Evolutionary conservation across 1,284 basidiomycete genomes (phyloP), one percentile per base, ranked within the genome.

Genomic region (Bondarzewia mesenterica): DNA sequence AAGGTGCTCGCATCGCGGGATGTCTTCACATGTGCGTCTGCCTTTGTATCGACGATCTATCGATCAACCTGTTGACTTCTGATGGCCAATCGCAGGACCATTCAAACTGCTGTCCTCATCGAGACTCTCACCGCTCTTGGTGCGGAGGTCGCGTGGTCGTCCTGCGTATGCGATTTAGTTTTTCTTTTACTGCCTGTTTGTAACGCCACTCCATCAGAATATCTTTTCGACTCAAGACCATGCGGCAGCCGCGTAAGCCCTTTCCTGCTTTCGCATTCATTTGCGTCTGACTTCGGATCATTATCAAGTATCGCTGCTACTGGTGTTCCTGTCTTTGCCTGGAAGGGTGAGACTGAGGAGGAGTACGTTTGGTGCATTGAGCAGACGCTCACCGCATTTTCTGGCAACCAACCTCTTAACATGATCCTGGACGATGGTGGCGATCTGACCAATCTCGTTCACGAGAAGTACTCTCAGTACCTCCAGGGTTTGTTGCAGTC

Each of bases 161-260:
- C 95, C 60, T 97, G 94, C 76, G 87, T 89, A 66, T 50, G 83
- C 74, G 45, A 43, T 39, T 42, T 40, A 46, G 23, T 51, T 2
- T 21, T 42, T 42, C 44, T 29, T 25, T 21, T n/a, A 42, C 26
- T 45, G 43, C 40, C 20, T 26, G 23, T 23, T 5, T 35, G 45
- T 53, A 47, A 16, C 51, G 18, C 32, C 42, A 15, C 25, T 47
- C 43, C 37, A 57, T 27, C 56, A 89, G 88, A 99, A 99, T 79
- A 99, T 99, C 69, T 99, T 96, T 77, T 99, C 96, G 50, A 99
- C 95, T 50, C 96, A 94, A 69, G 95, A 99, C 70, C 95, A 99
- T 72, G 95, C 95, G 53, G 96, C 95, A 52, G 90, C 95, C 57
- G 96, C 93, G 85, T 89, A 64, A 62, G 83, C 77, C n/a, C 26